Evolutionary conservation across 1,139 yeast species (phyloP), one percentile per base, ranked within the genome.

Genomic region (Yamadazyma atmosphaerica): DNA sequence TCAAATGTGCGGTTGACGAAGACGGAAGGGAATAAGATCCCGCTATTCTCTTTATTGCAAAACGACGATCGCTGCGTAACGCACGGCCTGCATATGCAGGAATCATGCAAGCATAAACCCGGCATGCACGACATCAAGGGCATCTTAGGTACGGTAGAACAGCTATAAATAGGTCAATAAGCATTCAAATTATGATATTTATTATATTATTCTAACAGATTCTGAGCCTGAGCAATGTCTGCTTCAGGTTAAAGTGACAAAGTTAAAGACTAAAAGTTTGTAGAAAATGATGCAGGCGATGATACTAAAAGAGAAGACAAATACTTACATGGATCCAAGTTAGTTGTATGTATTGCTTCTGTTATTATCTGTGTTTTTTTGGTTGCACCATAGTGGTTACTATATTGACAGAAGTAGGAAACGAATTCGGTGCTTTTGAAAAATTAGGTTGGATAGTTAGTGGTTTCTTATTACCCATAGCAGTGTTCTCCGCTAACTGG

Each of bases 391-490:
- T 68, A 35, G 65, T 68, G 32, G 58, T 61, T 11, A 65, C 72
- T 1, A 51, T 68, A 16, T 55, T 68, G 38, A 57, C 68, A n/a
- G 59, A 54, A 0, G 72, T 68, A 18, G 72, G 73, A 8, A 61
- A 63, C 44, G 53, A 66, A 35, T 68, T 68, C 45, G 39, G 66
- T 36, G 70, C 70, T 7, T 79, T 79, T 48, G 69, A 72, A n/a
- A 69, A 78, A 47, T 64, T 79, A 25, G 80, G 80, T 9, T 81
- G 88, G 87, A 54, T 81, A 33, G 60, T 79, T 3, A 63, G 83
- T 2, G 88, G 83, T 3, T 83, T 75, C 54, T 56, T 80, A 47
- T 62, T 83, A 36, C 50, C 68, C 2, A 55, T 60, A 51, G 56
- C 71, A 1, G 68, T 65, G 1, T 60, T 67, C 41, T 58, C 61